Evolutionary conservation across 1,284 basidiomycete species (phyloP).

Genomic region (Dichomitus squalens): DNA sequence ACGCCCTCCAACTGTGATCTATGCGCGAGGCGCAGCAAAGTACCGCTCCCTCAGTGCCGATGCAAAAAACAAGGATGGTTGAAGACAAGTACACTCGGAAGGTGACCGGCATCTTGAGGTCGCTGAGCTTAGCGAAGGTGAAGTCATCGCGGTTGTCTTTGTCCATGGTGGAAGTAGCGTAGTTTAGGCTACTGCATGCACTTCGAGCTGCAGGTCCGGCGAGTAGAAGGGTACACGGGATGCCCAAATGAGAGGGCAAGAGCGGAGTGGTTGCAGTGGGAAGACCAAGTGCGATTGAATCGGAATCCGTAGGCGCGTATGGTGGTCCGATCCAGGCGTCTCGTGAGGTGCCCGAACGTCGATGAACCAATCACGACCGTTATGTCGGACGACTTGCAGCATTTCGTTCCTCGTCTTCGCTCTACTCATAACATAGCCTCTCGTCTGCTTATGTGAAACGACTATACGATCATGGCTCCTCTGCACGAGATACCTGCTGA

Average conservation of each 20-base stretch:
- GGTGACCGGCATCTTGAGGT: constrained; percentile 85
- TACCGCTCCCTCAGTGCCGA: neutral
- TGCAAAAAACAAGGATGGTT: no score
- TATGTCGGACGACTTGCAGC: constrained; percentile 10
- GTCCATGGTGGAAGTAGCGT: constrained; percentile 51
- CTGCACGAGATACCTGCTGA: constrained; percentile 12
- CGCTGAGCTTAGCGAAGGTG: constrained; percentile 86
- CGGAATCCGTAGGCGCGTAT: no score
- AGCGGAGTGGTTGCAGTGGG: neutral
- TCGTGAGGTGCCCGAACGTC: no score
- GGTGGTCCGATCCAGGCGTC: no score
- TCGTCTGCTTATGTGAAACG: neutral
- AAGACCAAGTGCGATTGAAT: no score
- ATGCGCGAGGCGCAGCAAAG: neutral
- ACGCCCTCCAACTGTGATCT: constrained; percentile 87
- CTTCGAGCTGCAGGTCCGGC: no score
- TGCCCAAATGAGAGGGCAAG: neutral
- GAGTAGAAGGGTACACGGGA: neutral
- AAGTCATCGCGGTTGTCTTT: constrained; percentile 83
- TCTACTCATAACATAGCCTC: no score
- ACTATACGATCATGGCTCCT: constrained; percentile 2
- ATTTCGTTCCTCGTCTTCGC: neutral
- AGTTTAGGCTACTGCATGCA: neutral
- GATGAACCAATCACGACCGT: neutral
- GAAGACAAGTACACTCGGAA: constrained; percentile 73